A percentile compares a stretch with the other conserved stretches of the same genome.
Evolutionary conservation across 495 filamentous ascomycete species (phyloP).

Genomic region (Podospora conica): DNA sequence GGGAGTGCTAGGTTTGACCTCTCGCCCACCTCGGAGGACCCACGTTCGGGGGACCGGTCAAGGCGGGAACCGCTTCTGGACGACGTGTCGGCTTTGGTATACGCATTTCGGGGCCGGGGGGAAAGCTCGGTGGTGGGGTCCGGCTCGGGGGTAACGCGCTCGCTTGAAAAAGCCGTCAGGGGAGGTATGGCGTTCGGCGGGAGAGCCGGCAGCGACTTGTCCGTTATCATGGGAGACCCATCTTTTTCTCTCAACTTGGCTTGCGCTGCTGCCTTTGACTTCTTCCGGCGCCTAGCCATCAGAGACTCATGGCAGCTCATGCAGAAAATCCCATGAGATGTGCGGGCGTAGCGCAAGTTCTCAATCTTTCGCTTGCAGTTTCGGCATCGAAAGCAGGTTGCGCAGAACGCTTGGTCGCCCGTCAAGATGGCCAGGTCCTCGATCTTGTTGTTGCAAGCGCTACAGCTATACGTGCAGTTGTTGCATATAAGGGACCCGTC

Average conservation of each 20-base stretch:
- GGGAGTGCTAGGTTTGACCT: conserved; percentile 63
- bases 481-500: conserved; percentile 98
- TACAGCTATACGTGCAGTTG: conserved; percentile 99
- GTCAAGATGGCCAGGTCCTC: conserved; percentile 97
- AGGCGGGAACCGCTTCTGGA: conserved; percentile 46
- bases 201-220: conserved; percentile 91
- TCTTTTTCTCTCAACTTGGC: conserved; percentile 56
- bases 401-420: conserved; percentile 98
- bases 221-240: conserved; percentile 60
- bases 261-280: conserved; percentile 59
- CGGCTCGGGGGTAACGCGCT: conserved; percentile 69
- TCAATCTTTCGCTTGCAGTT: conserved; percentile 99
- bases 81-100: conserved; percentile 41
- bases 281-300: conserved; percentile 92
- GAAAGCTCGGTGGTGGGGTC: conserved; percentile 69
- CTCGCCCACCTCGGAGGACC: conserved; percentile 30
- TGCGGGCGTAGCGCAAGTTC: conserved; percentile 94
- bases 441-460: conserved; percentile 94
- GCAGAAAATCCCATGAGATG: conserved; percentile 98
- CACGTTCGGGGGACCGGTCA: conserved; percentile 43
- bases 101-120: conserved; percentile 52
- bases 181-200: conserved; percentile 66
- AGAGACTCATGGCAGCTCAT: conserved; percentile 99
- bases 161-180: conserved; percentile 49
- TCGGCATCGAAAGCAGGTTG: conserved; percentile 91